These are phyloP conservation scores for Plasmodium inui DNA, from an alignment of 169 alveolate species.

Conservation along the genomic window DNA sequence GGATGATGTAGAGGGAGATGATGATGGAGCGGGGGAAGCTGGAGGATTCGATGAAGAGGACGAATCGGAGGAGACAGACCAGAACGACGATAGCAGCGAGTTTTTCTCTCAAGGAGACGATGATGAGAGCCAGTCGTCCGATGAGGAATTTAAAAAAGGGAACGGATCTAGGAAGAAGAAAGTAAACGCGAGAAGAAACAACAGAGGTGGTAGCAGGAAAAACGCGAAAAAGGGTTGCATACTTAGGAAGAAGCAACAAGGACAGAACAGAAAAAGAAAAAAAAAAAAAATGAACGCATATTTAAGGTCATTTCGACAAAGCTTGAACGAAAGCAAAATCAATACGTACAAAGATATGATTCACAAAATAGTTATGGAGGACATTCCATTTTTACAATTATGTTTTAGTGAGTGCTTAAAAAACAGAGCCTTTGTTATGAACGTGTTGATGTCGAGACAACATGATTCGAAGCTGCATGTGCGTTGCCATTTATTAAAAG, in stretches of 20 bases:
- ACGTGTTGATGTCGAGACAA: conserved; percentile 78
- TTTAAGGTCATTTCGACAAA: conserved; percentile 29
- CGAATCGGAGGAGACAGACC: background rate
- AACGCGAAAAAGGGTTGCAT: background rate
- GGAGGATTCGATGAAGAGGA: background rate
- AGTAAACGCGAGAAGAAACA: background rate
- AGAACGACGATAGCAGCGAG: conserved; percentile 2
- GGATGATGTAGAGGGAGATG: background rate
- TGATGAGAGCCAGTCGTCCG: background rate
- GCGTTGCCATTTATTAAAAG: conserved; percentile 81
- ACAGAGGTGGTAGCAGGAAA: background rate
- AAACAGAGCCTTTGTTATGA: conserved; percentile 41
- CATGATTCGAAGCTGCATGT: conserved; percentile 85
- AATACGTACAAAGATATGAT: conserved; percentile 58
- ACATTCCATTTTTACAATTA: conserved; percentile 36
- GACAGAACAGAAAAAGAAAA: background rate
- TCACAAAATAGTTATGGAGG: conserved; percentile 48
- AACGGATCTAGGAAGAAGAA: background rate
- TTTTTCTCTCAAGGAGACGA: background rate
- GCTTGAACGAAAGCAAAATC: conserved; percentile 22
- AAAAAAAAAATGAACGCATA: conserved; percentile 13
- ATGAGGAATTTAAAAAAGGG: conserved; percentile 3
- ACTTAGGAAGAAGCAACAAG: conserved; percentile 8
- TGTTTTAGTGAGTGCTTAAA: conserved; percentile 69
- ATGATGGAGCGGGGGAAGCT: background rate